Evolutionary conservation across 257 asterid species (phyloP).

Genomic region (Sherardia arvensis): DNA sequence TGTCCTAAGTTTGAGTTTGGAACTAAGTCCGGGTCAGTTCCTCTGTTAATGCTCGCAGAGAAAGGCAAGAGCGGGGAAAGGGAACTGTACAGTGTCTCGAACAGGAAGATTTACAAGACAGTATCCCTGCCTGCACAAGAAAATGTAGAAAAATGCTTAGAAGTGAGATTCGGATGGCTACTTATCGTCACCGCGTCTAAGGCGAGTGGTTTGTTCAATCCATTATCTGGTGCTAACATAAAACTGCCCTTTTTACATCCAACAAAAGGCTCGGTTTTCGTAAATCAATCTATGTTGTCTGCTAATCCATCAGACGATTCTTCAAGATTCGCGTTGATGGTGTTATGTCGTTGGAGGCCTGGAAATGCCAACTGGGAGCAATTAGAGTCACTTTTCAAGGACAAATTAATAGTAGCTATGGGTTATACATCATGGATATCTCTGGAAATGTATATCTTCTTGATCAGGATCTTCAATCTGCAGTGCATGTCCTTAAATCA

Average conservation of each 20-base stretch:
- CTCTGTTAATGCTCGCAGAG: no score
- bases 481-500: no score
- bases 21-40: no score
- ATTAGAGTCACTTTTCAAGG: no score
- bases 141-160: background rate
- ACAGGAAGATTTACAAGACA: background rate
- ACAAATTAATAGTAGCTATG: no score
- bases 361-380: background rate
- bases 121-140: background rate
- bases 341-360: no score
- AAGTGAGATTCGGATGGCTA: background rate
- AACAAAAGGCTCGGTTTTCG: no score
- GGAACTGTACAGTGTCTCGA: background rate
- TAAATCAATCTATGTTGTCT: background rate
- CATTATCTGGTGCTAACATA: background rate
- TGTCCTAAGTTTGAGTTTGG: no score
- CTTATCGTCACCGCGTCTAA: background rate
- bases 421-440: background rate
- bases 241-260: background rate
- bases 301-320: background rate
- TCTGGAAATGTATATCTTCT: background rate
- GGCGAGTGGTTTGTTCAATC: background rate
- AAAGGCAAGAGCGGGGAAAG: background rate
- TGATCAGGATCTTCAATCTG: no score
- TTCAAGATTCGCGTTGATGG: background rate